Evolutionary conservation across 352 stramenopile genomes (phyloP), one percentile per base, ranked within the genome.

Genomic region (Pythium plurisporium): DNA sequence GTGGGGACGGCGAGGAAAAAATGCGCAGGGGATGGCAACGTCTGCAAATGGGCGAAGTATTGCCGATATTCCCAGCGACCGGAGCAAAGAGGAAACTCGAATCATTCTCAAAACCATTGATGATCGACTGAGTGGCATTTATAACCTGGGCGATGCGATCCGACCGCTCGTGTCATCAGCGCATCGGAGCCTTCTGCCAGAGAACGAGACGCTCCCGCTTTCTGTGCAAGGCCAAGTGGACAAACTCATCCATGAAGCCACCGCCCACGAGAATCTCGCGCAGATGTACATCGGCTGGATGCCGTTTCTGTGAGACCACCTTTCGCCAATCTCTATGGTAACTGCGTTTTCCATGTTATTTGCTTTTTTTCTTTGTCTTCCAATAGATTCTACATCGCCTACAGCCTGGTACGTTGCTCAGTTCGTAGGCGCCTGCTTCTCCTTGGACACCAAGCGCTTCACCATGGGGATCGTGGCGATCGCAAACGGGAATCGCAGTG

Each of bases 231-330:
- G 94, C 11, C 91, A 98, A 75, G 91, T 97, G 17, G 86, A 98
- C 55, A 94, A 95, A 37, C 79, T 98, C 27, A 97, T 98, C 55
- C 74, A 97, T 30, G 94, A 98, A 60, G 91, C 94, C 14, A 98
- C 89, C 0, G 81, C 85, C 7, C 73, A 91, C 38, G 85, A 95
- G 61, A 98, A 98, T 55, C 80, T 98, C 31, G 86, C 88, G 26
- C 86, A 96, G 64, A 97, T 98, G 92, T 98, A 97, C 72, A 95
- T 98, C 49, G 94, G 94, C 12, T 98, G 91, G 93, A 97, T 97
- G 89, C 91, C 87, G 5, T 96, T 96, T 58, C 64, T 97, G 3
- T 94, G 63, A 55, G 20, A 22, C 15, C 17, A 20, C n/a, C n/a
- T 48, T 17, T 19, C 40, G 42, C 33, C 17, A 43, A 20, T n/a